phyloP scores from a whole-genome alignment of 345 rosid genomes.

The Camelina hispida region DNA sequence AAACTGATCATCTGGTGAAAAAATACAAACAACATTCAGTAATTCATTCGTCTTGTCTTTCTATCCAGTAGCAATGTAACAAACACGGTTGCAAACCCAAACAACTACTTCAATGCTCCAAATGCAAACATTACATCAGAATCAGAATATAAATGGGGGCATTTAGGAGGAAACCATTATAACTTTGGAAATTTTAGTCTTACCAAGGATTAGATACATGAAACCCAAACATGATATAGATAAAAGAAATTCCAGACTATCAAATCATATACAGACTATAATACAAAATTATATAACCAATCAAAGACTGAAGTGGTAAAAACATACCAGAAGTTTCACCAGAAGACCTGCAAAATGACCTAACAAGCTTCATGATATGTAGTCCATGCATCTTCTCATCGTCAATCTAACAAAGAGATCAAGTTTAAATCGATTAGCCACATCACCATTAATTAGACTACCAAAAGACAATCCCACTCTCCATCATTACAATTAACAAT shows the following conservation, averaged over 20 bases:
- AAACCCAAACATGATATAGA: neutral
- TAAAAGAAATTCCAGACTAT: neutral
- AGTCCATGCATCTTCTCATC: constrained; percentile 82
- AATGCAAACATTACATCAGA: neutral
- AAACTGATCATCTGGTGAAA: constrained; percentile 76
- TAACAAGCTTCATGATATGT: constrained; percentile 82
- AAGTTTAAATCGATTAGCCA: constrained; percentile 19
- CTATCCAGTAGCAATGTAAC: neutral
- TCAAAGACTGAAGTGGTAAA: constrained; percentile 1
- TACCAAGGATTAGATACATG: neutral
- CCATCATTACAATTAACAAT: neutral
- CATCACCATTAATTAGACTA: constrained; percentile 1
- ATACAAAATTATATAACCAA: neutral
- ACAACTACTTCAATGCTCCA: neutral
- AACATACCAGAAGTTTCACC: constrained; percentile 58
- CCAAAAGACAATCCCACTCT: neutral
- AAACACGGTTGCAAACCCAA: neutral
- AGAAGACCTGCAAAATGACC: constrained; percentile 82
- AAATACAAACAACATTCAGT: neutral
- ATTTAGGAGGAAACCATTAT: neutral
- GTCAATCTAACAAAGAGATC: constrained; percentile 54
- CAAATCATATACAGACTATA: neutral
- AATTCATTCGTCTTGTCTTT: neutral
- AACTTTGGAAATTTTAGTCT: neutral
- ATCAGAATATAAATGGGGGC: neutral